A percentile compares a stretch with the other conserved stretches of the same genome.
Evolutionary conservation across 2,329 filamentous ascomycete species (phyloP).

Genomic region (Fusarium brachygibbosum): DNA sequence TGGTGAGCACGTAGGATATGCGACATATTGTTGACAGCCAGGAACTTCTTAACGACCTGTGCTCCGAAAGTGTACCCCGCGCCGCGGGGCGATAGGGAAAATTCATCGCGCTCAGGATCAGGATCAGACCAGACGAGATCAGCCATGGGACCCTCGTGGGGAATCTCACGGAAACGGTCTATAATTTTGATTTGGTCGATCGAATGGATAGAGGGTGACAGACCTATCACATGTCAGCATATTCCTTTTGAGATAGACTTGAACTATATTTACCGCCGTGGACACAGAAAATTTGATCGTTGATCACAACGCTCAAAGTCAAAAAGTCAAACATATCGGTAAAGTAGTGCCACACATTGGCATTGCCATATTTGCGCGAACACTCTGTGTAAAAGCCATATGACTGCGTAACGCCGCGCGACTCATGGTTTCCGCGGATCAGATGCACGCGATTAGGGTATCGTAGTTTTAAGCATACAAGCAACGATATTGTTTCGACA

Average conservation of each 20-base stretch:
- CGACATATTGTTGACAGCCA: conserved; percentile 97
- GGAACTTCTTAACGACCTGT: conserved; percentile 97
- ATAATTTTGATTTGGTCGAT: conserved; percentile 99
- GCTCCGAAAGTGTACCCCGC: conserved; percentile 98
- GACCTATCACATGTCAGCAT: conserved; percentile 61
- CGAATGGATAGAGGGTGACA: conserved; percentile 92
- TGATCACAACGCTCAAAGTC: conserved; percentile 96
- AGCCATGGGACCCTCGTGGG: conserved; percentile 99
- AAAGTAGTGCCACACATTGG: conserved; percentile 99
- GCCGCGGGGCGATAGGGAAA: conserved; percentile 91
- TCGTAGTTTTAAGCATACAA: conserved; percentile 96
- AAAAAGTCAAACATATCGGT: conserved; percentile 99
- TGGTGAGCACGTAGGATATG: conserved; percentile 99
- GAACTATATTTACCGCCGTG: conserved; percentile 75
- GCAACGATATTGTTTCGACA: conserved; percentile 97
- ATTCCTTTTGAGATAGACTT: neutral
- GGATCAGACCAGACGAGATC: conserved; percentile 99
- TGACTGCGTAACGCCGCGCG: conserved; percentile 95
- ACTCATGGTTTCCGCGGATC: conserved; percentile 98
- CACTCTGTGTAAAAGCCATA: conserved; percentile 99
- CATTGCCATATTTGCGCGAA: conserved; percentile 96
- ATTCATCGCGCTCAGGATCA: conserved; percentile 97
- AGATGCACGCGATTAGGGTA: conserved; percentile 96
- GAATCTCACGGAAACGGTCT: conserved; percentile 97
- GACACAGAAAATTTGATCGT: conserved; percentile 98